Conservation (phyloP, 306 rosid species). For the Abrus precatorius region DNA sequence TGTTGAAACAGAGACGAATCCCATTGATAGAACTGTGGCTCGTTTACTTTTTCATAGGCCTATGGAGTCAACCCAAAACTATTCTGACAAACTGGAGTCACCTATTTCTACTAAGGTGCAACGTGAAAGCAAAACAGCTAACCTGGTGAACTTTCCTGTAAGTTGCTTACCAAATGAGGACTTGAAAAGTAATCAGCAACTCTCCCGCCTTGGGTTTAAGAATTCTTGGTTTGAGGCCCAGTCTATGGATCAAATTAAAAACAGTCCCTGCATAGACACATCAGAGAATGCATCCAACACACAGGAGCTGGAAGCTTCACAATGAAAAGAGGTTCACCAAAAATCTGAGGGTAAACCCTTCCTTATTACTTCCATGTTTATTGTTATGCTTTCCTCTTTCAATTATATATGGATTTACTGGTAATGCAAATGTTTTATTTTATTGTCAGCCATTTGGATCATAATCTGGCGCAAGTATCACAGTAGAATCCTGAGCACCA, state of each 20-base stretch:
- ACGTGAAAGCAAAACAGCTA: constrained; percentile 52
- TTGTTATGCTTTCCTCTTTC: constrained; percentile 31
- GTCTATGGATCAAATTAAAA: constrained; percentile 53
- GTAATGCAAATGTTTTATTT: constrained; percentile 58
- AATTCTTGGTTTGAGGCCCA: constrained; percentile 53
- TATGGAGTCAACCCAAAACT: constrained; percentile 61
- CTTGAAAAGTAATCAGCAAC: constrained; percentile 49
- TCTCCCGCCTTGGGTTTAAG: constrained; percentile 55
- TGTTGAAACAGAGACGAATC: constrained; percentile 85
- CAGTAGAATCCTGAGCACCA: constrained; percentile 48
- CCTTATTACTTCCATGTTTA: constrained; percentile 55
- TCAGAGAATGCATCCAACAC: constrained; percentile 68
- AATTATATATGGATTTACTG: constrained; percentile 54
- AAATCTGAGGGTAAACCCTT: constrained; percentile 69
- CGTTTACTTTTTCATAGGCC: constrained; percentile 91
- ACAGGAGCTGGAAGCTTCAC: constrained; percentile 66
- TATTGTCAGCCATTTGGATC: constrained; percentile 66
- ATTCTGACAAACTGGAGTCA: constrained; percentile 58
- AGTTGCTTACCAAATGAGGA: constrained; percentile 55
- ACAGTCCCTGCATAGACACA: constrained; percentile 59
- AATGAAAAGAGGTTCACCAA: constrained; percentile 53
- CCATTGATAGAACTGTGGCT: constrained; percentile 90
- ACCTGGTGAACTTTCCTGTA: constrained; percentile 48
- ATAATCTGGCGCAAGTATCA: constrained; percentile 46
- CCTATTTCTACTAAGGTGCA: constrained; percentile 59